Evolutionary conservation across 805 yeast genomes (phyloP).

Genomic region (Helenozyma rhizophorensis): DNA sequence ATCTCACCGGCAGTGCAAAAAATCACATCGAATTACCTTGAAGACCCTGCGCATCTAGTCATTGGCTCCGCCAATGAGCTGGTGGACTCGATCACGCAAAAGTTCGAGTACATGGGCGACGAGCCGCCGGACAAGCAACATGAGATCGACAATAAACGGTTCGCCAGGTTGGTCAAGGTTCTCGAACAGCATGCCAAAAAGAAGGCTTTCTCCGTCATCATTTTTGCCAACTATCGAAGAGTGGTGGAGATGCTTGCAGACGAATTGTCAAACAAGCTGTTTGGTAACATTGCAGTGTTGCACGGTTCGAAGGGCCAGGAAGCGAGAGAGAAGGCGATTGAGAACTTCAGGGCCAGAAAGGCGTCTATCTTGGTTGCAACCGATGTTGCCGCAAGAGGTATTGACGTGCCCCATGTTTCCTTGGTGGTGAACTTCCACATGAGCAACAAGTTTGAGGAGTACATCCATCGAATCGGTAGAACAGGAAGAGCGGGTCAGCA

Average conservation of each 20-base stretch:
- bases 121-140: conserved; percentile 30
- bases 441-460: conserved; percentile 73
- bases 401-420: conserved; percentile 84
- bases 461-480: conserved; percentile 91
- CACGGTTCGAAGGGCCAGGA: conserved; percentile 89
- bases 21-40: conserved; percentile 59
- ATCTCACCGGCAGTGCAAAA: conserved; percentile 72
- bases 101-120: conserved; percentile 39
- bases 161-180: conserved; percentile 39
- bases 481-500: conserved; percentile 90
- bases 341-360: conserved; percentile 49
- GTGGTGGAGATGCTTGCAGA: conserved; percentile 64
- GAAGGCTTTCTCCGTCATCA: conserved; percentile 44
- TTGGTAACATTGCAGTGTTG: conserved; percentile 50
- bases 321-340: conserved; percentile 75
- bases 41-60: conserved; percentile 56
- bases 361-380: conserved; percentile 78
- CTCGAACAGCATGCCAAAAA: conserved; percentile 40
- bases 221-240: conserved; percentile 75
- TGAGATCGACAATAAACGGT: conserved; percentile 29
- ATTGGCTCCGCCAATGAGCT: conserved; percentile 68
- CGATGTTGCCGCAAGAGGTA: conserved; percentile 94
- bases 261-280: conserved; percentile 39
- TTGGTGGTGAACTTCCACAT: conserved; percentile 84
- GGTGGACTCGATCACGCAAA: conserved; percentile 65